Evolutionary conservation across 352 stramenopile genomes (phyloP), one percentile per base, ranked within the genome.

Genomic region (Globisporangium paroecandrum): DNA sequence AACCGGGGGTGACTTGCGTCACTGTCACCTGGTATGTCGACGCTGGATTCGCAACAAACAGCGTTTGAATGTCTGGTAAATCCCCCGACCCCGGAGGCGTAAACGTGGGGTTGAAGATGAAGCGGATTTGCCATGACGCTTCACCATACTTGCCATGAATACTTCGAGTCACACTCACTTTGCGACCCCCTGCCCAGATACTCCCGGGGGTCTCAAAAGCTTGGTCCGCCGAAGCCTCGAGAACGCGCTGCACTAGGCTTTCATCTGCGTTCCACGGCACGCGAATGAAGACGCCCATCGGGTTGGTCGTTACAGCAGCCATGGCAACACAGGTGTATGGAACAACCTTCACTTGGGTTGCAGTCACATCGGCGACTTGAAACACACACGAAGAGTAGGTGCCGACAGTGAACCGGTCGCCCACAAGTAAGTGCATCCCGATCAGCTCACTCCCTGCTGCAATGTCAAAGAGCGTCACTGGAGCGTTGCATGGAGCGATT

Each of bases 131-230:
- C 93, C 95, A 99, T 64, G 97, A 93, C 59, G 97, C 91, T 53
- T 95, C 89, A 3, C 96, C 97, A 68, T 98, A 99, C 69, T 98
- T 97, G 46, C 95, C 94, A 36, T 98, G 83, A 38, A 99, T 91
- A 32, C 77, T 93, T 46, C 91, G 79, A n/a, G 78, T 73, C 9
- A 98, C 94, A 32, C 80, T 83, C 15, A 98, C 94, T 15, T 83
- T 78, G 55, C 90, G 83, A n/a, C 76, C 80, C n/a, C 49, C 68
- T 20, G 43, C 41, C 75, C 90, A 91, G 22, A 81, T 57, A 20
- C 65, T 73, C 4, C 65, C 58, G 8, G 24, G 38, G 9, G 58
- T 63, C 66, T 89, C 74, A 1, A 78, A 71, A 12, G 38, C 24
- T 27, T 78, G 66, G 60, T 89, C 80, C 0, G 84, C 78, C 15